A percentile compares a stretch with the other conserved stretches of the same genome.
phyloP scores from a whole-genome alignment of 768 basidiomycete species.

The Cubamyces sp. region DNA sequence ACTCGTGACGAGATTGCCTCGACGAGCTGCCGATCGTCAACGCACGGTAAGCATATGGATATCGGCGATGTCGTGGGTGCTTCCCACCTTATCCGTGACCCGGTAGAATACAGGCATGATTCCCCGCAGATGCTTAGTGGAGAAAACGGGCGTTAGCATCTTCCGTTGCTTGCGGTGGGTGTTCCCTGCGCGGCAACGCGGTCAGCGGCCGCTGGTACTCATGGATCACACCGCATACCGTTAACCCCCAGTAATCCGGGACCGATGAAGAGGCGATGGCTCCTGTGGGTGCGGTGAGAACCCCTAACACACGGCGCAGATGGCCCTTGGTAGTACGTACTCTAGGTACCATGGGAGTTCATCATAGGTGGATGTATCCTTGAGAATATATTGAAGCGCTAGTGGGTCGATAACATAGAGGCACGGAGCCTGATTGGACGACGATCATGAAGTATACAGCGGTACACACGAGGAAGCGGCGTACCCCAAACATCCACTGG shows the following conservation, averaged over 20 bases:
- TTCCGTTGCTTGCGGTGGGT: constrained; percentile 31
- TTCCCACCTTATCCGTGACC: constrained; percentile 17
- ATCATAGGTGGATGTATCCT: constrained; percentile 22
- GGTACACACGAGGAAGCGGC: background rate
- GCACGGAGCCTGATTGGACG: constrained; percentile 1
- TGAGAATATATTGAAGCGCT: constrained; percentile 26
- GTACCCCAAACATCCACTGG: constrained; percentile 20
- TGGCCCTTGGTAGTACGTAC: background rate
- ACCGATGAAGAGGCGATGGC: constrained; percentile 16
- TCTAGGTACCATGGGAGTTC: constrained; percentile 18
- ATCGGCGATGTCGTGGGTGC: background rate
- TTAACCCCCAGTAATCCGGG: constrained; percentile 14
- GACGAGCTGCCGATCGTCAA: constrained; percentile 23
- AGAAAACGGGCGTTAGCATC: constrained; percentile 26
- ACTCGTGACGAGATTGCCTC: constrained; percentile 24
- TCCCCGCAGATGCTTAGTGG: constrained; percentile 17
- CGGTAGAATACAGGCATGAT: constrained; percentile 24
- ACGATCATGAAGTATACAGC: background rate
- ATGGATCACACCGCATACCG: background rate
- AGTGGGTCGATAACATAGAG: constrained; percentile 25
- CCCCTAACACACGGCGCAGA: background rate
- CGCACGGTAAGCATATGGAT: background rate
- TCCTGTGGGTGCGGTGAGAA: background rate
- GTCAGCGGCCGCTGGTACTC: background rate
- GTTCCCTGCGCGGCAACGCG: constrained; percentile 19